Evolutionary conservation across 2,329 filamentous ascomycete species (phyloP).

Genomic region (Trichoderma semiorbis): DNA sequence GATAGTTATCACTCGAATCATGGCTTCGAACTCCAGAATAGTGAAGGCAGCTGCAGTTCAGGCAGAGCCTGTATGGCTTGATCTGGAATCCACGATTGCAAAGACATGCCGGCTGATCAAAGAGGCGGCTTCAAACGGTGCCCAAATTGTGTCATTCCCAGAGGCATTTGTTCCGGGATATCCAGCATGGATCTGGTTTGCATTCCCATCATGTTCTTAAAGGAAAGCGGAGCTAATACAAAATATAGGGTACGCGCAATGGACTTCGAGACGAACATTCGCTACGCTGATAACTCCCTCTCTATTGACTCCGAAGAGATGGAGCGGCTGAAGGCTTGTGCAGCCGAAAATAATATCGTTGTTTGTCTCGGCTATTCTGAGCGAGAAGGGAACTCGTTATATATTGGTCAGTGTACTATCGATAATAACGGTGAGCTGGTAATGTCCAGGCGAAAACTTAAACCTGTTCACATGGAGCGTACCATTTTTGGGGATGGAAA

Average conservation of each 20-base stretch:
- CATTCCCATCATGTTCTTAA: background rate
- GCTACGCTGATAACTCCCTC: background rate
- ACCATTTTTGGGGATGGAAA: background rate
- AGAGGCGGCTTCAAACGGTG: background rate
- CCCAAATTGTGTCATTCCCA: background rate
- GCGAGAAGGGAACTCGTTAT: background rate
- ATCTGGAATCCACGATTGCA: background rate
- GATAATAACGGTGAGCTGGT: background rate
- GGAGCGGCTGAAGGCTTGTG: background rate
- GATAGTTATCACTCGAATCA: background rate
- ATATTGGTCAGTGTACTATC: background rate
- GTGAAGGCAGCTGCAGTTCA: background rate
- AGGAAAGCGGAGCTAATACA: background rate
- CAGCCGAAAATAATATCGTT: background rate
- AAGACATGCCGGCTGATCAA: background rate
- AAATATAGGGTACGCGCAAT: background rate
- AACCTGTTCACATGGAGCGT: background rate
- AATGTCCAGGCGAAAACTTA: background rate
- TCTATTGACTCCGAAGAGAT: background rate
- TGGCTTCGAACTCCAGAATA: background rate
- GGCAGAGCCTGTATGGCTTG: background rate
- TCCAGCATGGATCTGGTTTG: background rate
- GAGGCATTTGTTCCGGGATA: background rate
- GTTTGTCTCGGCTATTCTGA: background rate
- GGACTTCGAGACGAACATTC: background rate